Base-by-base conservation (phyloP, 805 yeast genomes). In the Ogataea haglerorum region DNA sequence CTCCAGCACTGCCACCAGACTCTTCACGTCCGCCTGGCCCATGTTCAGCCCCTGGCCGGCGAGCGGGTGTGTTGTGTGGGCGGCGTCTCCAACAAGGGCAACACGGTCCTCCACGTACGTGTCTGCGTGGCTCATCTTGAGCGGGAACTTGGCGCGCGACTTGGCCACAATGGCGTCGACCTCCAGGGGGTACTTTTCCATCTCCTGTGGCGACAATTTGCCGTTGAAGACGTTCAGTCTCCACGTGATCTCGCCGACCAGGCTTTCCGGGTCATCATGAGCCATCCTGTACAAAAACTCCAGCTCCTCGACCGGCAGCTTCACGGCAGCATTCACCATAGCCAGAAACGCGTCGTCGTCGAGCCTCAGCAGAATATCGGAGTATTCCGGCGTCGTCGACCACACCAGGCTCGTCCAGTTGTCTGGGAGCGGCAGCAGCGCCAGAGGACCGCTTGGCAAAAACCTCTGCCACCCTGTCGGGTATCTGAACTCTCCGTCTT, bases 1-100 rank as follows among this genome's bases (percentile, higher is more conserved):
- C 49, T 86, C 95, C 19, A 93, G 56, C 0, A 91, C 85, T 2
- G 58, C 66, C 1, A 82, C 79, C 22, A 93, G 69, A 2, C 81
- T 68, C 43, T 81, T 80, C 2, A 87, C 96, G 59, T 93, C 99
- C 19, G 84, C 82, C 61, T 90, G 97, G 15, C 99, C 99, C 96
- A 91, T 89, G 62, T 93, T 93, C 42, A 93, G 73, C 18, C 99
- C 99, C 64, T 93, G 99, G 8, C 99, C 99, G 4, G 97, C 97
- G 45, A 93, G 70, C 2, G 99, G 99, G 60, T 93, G 98, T 1
- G 96, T 87, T 0, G 97, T 84, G 54, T 93, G 99, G 0, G 98
- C 98, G 1, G 99, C 98, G 64, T 93, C 99, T 18, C 99, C 99
- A 8, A 91, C 85, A n/a, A 93, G 67, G 0, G 97, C 98, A 22